These are phyloP conservation scores for Francoa sonchifolia DNA, from an alignment of 441 rosid species.

Conservation along the genomic window DNA sequence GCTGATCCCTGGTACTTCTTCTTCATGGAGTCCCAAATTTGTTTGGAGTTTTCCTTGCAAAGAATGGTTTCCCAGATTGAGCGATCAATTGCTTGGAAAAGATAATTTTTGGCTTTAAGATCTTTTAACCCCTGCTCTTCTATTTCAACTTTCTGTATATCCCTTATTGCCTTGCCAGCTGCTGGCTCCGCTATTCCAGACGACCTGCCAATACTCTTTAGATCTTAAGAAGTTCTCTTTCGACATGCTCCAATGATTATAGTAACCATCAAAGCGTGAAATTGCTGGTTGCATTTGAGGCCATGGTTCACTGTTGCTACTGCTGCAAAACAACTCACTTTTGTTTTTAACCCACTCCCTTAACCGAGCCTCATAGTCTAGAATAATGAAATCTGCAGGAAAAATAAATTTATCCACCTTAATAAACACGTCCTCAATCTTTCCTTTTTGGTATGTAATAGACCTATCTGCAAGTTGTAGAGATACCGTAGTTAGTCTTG, in stretches of 20 bases:
- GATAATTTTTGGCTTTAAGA: not conserved
- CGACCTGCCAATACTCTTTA: not conserved
- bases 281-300: not conserved
- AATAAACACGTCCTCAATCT: not conserved
- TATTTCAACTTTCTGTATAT: not conserved
- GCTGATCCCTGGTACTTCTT: not conserved
- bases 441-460: not conserved
- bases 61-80: not conserved
- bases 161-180: not conserved
- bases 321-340: too few species aligned
- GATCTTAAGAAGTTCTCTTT: not conserved
- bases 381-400: not conserved
- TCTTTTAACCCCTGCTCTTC: not conserved
- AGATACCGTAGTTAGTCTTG: not conserved
- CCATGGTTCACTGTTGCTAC: too few species aligned
- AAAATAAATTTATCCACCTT: not conserved
- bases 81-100: not conserved
- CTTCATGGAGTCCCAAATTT: not conserved
- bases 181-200: not conserved
- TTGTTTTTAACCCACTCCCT: too few species aligned
- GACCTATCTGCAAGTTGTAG: not conserved
- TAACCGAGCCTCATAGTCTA: too few species aligned
- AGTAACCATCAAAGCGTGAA: not conserved
- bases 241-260: not conserved
- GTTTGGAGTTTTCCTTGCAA: not conserved